Percentiles rank a stretch among this genome's conserved stretches.
Evolutionary conservation across 441 rosid species (phyloP).

Genomic region (Erysimum cheiri): DNA sequence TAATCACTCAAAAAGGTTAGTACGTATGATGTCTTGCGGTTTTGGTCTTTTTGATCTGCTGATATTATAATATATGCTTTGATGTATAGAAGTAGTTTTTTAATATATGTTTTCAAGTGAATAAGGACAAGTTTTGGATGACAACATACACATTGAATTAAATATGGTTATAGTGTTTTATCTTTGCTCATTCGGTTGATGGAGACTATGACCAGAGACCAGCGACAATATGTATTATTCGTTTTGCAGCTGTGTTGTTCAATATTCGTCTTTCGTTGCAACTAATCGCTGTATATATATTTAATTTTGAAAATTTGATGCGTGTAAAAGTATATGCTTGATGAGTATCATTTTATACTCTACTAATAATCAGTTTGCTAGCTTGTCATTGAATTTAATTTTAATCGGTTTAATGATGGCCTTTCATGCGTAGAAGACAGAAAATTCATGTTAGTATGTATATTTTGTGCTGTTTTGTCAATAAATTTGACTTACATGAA

Average conservation of each 20-base stretch:
- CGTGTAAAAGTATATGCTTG: neutral
- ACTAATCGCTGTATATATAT: too few relatives aligned
- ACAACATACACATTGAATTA: neutral
- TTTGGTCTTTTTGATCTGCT: neutral
- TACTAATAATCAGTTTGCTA: too few relatives aligned
- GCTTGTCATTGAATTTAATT: neutral
- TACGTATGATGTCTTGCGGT: neutral
- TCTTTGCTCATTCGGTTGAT: neutral
- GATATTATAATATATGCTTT: too few relatives aligned
- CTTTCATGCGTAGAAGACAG: neutral
- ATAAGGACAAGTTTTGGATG: neutral
- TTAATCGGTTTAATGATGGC: neutral
- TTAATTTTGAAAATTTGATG: neutral
- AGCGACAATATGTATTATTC: too few relatives aligned
- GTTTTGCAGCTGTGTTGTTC: too few relatives aligned
- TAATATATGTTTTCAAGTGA: neutral
- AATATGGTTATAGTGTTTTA: neutral
- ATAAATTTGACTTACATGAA: too few relatives aligned
- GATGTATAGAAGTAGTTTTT: neutral
- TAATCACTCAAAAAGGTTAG: neutral
- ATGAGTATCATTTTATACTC: too few relatives aligned
- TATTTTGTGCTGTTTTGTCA: too few relatives aligned
- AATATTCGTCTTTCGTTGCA: too few relatives aligned
- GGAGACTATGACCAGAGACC: neutral
- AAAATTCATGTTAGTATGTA: too few relatives aligned